Evolutionary conservation across 2,329 filamentous ascomycete species (phyloP), one percentile per base, ranked within the genome.

Genomic region (Cercospora beticola): DNA sequence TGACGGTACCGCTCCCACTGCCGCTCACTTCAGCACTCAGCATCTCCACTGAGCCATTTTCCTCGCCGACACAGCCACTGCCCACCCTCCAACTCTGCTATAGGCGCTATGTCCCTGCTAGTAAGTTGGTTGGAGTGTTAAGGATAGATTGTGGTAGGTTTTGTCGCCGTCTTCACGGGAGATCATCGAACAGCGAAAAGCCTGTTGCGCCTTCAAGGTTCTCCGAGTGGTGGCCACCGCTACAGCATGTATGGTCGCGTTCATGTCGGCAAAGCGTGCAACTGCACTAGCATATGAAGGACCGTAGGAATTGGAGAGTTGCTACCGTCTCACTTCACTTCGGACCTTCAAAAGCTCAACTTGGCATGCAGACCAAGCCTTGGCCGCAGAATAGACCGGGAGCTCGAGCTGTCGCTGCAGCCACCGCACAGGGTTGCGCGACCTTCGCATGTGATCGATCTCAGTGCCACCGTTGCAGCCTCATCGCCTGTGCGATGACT

Each of bases 251-350:
- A 23, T 31, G 26, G 21, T 33, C 62, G 62, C 62, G 8, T 58
- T 30, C 62, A 64, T 58, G 31, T 64, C 49, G 62, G 30, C 10
- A 57, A 14, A 21, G 14, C n/a, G 31, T 36, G 61, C 28, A 28
- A 54, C 26, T 23, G 46, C 61, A 31, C 23, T 52, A 52, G 33
- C 23, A 56, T 54, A 16, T 54, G 30, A 23, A 30, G 43, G 28
- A 54, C 61, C 28, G 33, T 54, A 54, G 26, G 60, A 49, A n/a
- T 62, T 36, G 56, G 49, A 16, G 58, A 68, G 62, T 62, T 31
- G 64, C 63, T 67, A 60, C 66, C 33, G 61, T 65, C 62, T 23
- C 60, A 70, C 70, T 56, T 68, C 68, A 70, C 62, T 59, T 67
- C 68, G 60, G 65, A 23, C 46, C 49, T 59, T 46, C 52, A 18